Percentiles rank a stretch among this genome's conserved stretches.
Evolutionary conservation across 2,329 filamentous ascomycete genomes (phyloP).

Genomic region (Penicillium glabrum): DNA sequence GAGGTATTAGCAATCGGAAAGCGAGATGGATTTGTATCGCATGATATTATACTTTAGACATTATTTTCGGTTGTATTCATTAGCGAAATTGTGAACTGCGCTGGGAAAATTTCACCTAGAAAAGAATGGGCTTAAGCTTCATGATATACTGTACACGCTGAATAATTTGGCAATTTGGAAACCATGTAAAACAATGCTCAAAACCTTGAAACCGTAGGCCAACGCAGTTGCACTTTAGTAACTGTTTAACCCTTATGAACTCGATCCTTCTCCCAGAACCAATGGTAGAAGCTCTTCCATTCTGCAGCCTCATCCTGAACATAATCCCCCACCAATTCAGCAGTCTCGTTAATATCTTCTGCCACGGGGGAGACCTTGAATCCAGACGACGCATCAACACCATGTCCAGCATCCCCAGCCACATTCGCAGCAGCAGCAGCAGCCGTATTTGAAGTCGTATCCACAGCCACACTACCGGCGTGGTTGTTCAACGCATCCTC

Average conservation of each 20-base stretch:
- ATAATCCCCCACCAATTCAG: conserved; percentile 47
- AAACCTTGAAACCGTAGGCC: neutral
- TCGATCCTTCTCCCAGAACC: conserved; percentile 40
- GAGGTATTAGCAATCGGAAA: conserved; percentile 10
- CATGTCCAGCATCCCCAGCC: conserved; percentile 1
- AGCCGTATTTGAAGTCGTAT: conserved; percentile 31
- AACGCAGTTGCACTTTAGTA: neutral
- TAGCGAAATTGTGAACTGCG: neutral
- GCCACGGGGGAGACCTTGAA: conserved; percentile 15
- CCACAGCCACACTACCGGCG: conserved; percentile 25
- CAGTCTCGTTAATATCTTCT: conserved; percentile 41
- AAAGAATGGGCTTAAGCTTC: neutral
- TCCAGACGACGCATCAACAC: conserved; percentile 22
- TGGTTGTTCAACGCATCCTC: conserved; percentile 24
- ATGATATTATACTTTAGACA: neutral
- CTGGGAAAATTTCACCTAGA: neutral
- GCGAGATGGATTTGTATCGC: neutral
- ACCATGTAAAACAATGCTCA: neutral
- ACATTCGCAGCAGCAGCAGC: conserved; percentile 13
- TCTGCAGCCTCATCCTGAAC: conserved; percentile 44
- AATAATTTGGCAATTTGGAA: neutral
- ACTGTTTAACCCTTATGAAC: neutral
- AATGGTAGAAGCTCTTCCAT: conserved; percentile 43
- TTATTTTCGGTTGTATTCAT: neutral
- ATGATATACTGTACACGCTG: neutral